Evolutionary conservation across 148 eudicot genomes (phyloP).

Genomic region (Chenopodium album): DNA sequence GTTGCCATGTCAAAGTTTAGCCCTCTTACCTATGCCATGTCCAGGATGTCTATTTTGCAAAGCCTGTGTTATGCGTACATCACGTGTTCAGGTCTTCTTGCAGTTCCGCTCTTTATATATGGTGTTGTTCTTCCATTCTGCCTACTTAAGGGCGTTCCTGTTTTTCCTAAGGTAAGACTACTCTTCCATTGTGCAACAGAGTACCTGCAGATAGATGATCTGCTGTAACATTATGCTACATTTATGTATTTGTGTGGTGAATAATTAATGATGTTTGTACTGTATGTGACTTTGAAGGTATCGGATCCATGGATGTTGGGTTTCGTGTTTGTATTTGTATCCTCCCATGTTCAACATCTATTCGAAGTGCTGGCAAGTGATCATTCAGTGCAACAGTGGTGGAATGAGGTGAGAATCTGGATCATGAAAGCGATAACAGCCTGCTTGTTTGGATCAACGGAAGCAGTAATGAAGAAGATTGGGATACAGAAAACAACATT

Average conservation of each 20-base stretch:
- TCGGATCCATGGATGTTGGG: constrained; percentile 28
- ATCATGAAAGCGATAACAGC: constrained; percentile 28
- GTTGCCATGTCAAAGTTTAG: constrained; percentile 31
- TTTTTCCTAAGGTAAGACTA: constrained; percentile 30
- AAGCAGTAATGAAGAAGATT: constrained; percentile 21
- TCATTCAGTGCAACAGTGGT: constrained; percentile 24
- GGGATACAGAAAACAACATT: constrained; percentile 28
- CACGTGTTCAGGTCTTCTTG: constrained; percentile 14
- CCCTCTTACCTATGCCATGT: constrained; percentile 28
- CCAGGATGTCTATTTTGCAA: constrained; percentile 30
- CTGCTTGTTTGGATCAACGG: constrained; percentile 21
- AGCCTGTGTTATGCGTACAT: constrained; percentile 29
- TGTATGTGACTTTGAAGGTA: constrained; percentile 13
- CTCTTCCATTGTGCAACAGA: no score
- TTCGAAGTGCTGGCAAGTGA: constrained; percentile 27
- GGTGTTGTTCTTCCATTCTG: constrained; percentile 26
- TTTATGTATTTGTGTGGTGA: no score
- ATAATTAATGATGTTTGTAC: no score
- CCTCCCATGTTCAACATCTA: constrained; percentile 29
- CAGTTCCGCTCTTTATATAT: constrained; percentile 22
- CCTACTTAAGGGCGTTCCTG: constrained; percentile 21
- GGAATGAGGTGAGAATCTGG: constrained; percentile 35
- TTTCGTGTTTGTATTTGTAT: constrained; percentile 20
- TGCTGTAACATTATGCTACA: no score
- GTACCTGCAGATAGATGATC: no score